Evolutionary conservation across 345 rosid species (phyloP).

Genomic region (Streptanthus diversifolius): DNA sequence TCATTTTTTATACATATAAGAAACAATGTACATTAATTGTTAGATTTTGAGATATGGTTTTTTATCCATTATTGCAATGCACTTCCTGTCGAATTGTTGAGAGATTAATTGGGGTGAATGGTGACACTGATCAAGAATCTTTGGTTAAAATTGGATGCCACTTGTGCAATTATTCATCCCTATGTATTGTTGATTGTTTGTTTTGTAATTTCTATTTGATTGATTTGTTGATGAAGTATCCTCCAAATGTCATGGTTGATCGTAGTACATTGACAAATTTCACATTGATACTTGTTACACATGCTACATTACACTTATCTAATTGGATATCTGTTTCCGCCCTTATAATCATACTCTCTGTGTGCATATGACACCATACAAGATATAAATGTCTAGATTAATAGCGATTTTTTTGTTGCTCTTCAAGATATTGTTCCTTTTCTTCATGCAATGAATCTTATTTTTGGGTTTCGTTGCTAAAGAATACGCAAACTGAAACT

Average conservation of each 20-base stretch:
- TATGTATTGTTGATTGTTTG: neutral
- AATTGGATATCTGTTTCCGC: neutral
- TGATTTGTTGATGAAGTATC: neutral
- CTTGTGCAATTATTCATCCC: neutral
- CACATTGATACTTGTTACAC: neutral
- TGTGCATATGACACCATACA: neutral
- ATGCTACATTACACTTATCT: neutral
- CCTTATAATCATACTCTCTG: neutral
- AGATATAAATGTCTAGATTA: neutral
- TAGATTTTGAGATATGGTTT: neutral
- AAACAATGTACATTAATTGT: neutral
- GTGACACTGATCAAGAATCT: neutral
- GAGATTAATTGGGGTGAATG: neutral
- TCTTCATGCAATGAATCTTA: neutral
- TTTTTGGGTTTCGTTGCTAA: neutral
- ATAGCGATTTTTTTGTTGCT: neutral
- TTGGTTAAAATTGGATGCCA: neutral
- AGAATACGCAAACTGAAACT: neutral
- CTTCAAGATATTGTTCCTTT: neutral
- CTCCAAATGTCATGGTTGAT: neutral
- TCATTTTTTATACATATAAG: neutral
- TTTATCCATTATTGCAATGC: neutral
- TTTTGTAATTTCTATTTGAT: neutral
- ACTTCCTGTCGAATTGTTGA: neutral
- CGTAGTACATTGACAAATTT: neutral